Conservation (phyloP, 2,329 filamentous ascomycete species). For the Tolypocladium pustulatum region DNA sequence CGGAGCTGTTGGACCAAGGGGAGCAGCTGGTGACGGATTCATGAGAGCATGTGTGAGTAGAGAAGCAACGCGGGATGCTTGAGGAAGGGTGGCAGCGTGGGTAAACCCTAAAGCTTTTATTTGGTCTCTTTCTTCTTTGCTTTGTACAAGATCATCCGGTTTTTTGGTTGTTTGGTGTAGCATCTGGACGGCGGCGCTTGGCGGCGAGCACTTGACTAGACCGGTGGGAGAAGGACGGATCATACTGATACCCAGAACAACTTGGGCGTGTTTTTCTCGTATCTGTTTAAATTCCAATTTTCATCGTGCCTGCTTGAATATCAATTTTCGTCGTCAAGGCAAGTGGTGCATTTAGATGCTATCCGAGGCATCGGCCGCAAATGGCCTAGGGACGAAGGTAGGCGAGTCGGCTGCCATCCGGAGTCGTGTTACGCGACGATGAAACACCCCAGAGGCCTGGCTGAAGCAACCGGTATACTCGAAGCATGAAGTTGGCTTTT, state of each 20-base stretch:
- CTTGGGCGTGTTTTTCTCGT: background rate
- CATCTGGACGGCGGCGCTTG: background rate
- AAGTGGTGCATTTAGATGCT: background rate
- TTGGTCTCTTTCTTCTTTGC: background rate
- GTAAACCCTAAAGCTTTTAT: background rate
- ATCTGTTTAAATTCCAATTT: background rate
- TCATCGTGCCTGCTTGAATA: no score
- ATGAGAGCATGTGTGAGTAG: slow-evolving; percentile 1
- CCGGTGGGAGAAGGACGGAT: background rate
- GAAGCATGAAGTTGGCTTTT: background rate
- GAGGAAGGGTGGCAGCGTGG: background rate
- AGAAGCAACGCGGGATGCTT: background rate
- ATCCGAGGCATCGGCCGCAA: background rate
- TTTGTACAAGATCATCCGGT: background rate
- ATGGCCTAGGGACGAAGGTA: background rate
- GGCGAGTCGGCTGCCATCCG: background rate
- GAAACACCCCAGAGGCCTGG: background rate
- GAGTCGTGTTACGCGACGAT: background rate
- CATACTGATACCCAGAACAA: background rate
- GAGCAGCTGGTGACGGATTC: slow-evolving; percentile 74
- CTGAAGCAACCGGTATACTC: background rate
- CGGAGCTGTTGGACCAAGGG: slow-evolving; percentile 82
- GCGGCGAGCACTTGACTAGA: background rate
- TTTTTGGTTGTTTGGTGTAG: background rate
- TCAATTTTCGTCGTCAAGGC: background rate